phyloP scores from a whole-genome alignment of 2,329 filamentous ascomycete species.

The Diaporthe caulivora region DNA sequence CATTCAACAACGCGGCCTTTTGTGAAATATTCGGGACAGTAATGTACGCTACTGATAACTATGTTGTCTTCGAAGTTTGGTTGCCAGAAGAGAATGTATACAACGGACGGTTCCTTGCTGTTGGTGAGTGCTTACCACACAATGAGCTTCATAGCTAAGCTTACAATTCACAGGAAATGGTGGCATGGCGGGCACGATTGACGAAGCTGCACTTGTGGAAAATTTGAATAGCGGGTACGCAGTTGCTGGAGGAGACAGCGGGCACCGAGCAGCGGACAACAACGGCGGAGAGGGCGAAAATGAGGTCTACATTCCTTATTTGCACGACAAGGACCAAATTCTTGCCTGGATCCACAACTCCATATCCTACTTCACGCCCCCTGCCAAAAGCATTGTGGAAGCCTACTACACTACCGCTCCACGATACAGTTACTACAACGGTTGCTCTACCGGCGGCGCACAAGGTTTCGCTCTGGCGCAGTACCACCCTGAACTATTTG shows the following conservation, averaged over 20 bases:
- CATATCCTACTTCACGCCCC: conserved; percentile 17
- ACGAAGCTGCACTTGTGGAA: not conserved
- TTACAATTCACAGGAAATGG: not conserved
- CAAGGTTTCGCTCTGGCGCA: not conserved
- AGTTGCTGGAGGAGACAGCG: conserved; percentile 23
- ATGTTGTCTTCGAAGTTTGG: conserved; percentile 19
- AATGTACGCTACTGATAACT: not conserved
- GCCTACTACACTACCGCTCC: conserved; percentile 12
- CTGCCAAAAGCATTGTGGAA: not conserved
- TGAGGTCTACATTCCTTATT: not conserved
- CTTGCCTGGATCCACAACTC: conserved; percentile 32
- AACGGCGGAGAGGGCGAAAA: conserved; percentile 8
- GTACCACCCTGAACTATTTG: conserved; percentile 18
- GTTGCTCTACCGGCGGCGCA: conserved; percentile 1
- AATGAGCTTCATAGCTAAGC: too few relatives aligned
- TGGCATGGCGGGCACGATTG: conserved; percentile 6
- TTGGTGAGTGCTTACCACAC: not conserved
- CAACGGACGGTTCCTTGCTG: conserved; percentile 16
- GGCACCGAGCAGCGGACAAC: conserved; percentile 20
- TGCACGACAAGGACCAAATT: conserved; percentile 21
- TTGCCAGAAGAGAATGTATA: not conserved
- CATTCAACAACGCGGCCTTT: not conserved
- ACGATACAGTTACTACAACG: conserved; percentile 18
- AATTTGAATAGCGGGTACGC: conserved; percentile 12
- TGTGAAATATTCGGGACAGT: conserved; percentile 11